Base-by-base conservation (phyloP, 805 yeast genomes). In the Sugiyamaella mastotermitis region DNA sequence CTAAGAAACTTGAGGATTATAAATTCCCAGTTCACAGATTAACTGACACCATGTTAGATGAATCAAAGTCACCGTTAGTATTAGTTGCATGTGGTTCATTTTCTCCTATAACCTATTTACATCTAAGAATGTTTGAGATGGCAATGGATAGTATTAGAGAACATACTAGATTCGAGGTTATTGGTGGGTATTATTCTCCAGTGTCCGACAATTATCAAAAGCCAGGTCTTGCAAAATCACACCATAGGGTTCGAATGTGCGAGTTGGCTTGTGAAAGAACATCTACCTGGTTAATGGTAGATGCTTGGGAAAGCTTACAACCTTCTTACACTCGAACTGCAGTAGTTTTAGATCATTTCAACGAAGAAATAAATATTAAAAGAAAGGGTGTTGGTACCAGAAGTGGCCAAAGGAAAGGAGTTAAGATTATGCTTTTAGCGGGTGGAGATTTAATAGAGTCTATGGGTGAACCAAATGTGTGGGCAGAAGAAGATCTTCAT, bases 401-500 rank as follows among this genome's bases (percentile, higher is more conserved):
- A 16, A 34, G 53, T 14, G 70, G 71, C 30, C 59, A 58, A 43
- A 60, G 67, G 7, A 71, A 86, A 40, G 96, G 95, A 17, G 95
- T 83, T 38, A 90, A 90, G 58, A 81, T 92, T 53, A 90, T 92
- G 97, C 71, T 92, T 39, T 67, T 92, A 28, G 98, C 98, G 0
- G 98, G 98, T 36, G 98, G 98, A 30, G 98, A 92, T 62, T 72
- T 92, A 50, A 92, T 92, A 38, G 98, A 92, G 60, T 80, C 94
- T 31, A 92, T 92, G 97, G 98, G 98, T n/a, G 98, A 92, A 62
- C 97, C 98, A 16, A 92, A 90, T 53, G 98, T 92, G 26, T 92
- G 98, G 98, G 95, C 95, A 1, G 97, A 90, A 58, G 81, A 74
- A 41, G 98, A 92, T 61, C 69, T 92, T 52, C 94, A 87, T 53